These are phyloP conservation scores for Plantago lanceolata DNA, from an alignment of 305 asterid genomes.

Conservation along the genomic window DNA sequence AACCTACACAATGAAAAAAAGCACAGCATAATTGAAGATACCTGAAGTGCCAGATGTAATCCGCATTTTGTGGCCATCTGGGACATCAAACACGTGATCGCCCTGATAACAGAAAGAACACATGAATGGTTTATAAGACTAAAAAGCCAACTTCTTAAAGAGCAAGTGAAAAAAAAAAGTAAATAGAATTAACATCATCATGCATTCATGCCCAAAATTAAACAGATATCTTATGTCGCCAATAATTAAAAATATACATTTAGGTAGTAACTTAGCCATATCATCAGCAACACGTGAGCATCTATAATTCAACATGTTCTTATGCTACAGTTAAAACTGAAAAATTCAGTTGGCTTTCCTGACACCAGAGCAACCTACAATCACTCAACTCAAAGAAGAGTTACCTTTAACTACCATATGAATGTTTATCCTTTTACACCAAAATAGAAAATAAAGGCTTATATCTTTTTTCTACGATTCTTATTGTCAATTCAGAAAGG, in stretches of 20 bases:
- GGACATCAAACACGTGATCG: slow-evolving; percentile 76
- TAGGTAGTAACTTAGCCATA: slow-evolving; percentile 9
- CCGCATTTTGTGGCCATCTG: slow-evolving; percentile 82
- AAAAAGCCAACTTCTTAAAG: slow-evolving; percentile 11
- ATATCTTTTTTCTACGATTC: neutral
- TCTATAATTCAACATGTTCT: neutral
- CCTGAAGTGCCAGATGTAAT: slow-evolving; percentile 77
- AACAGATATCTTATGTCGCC: neutral
- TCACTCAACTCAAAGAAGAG: slow-evolving; percentile 1
- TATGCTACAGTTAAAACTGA: too few species aligned
- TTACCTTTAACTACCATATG: neutral
- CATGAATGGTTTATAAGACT: slow-evolving; percentile 22
- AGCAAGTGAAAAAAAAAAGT: slow-evolving; percentile 10
- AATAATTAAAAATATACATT: slow-evolving; percentile 3
- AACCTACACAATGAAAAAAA: slow-evolving; percentile 18
- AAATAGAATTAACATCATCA: neutral
- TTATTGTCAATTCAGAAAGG: neutral
- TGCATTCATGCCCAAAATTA: slow-evolving; percentile 8
- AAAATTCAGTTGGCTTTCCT: neutral
- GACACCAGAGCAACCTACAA: slow-evolving; percentile 5
- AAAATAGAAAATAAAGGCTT: neutral
- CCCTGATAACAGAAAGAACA: slow-evolving; percentile 51
- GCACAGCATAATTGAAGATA: slow-evolving; percentile 23
- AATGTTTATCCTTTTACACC: neutral
- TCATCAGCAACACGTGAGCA: slow-evolving; percentile 11